Evolutionary conservation across 257 asterid genomes (phyloP).

Genomic region (Thymus mandschuricus): DNA sequence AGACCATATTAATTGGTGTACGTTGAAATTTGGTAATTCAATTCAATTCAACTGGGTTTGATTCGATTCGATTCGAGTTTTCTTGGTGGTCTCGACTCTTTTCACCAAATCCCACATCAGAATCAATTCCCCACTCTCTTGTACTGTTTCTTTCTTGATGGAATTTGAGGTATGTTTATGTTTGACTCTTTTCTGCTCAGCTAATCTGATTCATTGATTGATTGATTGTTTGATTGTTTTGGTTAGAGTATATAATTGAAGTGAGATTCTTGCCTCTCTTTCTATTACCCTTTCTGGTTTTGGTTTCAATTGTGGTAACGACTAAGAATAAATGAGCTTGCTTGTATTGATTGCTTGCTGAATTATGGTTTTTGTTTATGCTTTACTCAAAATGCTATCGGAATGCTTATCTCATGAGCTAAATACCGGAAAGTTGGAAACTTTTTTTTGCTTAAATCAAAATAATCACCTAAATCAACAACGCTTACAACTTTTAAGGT

Average conservation of each 20-base stretch:
- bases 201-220: not conserved
- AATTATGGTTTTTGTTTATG: conserved; percentile 45
- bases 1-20: conserved; percentile 16
- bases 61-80: conserved; percentile 36
- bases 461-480: conserved; percentile 28
- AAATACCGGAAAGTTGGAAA: conserved; percentile 31
- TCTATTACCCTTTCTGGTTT: not conserved
- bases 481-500: conserved; percentile 24
- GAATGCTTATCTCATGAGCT: conserved; percentile 43
- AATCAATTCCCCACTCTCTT: conserved; percentile 41
- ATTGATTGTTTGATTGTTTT: too few relatives aligned
- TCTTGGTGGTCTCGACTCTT: conserved; percentile 26
- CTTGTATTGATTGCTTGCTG: conserved; percentile 33
- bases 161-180: conserved; percentile 49
- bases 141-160: conserved; percentile 36
- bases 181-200: conserved; percentile 27
- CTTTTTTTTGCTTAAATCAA: conserved; percentile 29
- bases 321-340: conserved; percentile 32
- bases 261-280: conserved; percentile 13
- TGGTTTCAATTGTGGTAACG: conserved; percentile 25
- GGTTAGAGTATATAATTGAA: conserved; percentile 20
- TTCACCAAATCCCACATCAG: conserved; percentile 36
- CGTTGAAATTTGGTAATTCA: conserved; percentile 28
- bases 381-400: conserved; percentile 64
- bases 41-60: conserved; percentile 24